phyloP scores from a whole-genome alignment of 352 stramenopile species.

The Phytopythium chamaehyphon region DNA sequence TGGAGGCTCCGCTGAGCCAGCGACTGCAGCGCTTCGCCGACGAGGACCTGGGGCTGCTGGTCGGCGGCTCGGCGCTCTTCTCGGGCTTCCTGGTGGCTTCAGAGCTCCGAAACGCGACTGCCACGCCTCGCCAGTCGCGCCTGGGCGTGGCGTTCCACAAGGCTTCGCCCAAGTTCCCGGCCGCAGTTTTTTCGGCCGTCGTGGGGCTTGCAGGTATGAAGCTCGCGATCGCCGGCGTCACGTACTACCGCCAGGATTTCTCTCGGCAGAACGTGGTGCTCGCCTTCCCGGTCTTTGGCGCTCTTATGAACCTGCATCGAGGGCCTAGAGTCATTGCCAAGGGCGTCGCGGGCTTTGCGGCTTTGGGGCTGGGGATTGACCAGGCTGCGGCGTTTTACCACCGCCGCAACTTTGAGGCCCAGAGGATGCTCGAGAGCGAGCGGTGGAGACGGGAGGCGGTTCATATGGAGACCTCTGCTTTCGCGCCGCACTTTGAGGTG shows the following conservation, averaged over 20 bases:
- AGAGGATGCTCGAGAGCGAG: conserved; percentile 13
- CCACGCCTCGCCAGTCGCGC: conserved; percentile 7
- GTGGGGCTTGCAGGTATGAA: conserved; percentile 61
- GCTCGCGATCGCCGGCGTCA: conserved; percentile 37
- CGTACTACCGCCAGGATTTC: conserved; percentile 48
- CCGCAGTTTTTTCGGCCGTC: conserved; percentile 30
- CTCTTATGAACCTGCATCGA: conserved; percentile 34
- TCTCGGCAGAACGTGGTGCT: conserved; percentile 48
- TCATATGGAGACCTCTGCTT: not conserved
- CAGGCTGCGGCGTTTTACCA: conserved; percentile 25
- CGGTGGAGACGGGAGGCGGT: conserved; percentile 4
- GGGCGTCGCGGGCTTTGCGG: conserved; percentile 29
- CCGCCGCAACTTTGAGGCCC: conserved; percentile 21
- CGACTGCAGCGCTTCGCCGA: conserved; percentile 41
- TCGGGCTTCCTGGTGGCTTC: conserved; percentile 19
- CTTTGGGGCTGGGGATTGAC: conserved; percentile 35
- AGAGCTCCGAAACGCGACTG: conserved; percentile 17
- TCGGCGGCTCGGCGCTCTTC: conserved; percentile 23
- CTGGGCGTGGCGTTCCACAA: conserved; percentile 25
- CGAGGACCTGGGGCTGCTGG: conserved; percentile 36
- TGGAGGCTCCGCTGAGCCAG: conserved; percentile 25
- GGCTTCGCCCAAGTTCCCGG: conserved; percentile 31
- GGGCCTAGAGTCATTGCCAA: conserved; percentile 37
- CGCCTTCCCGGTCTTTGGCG: conserved; percentile 42
- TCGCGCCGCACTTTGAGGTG: conserved; percentile 6